Percentiles rank a stretch among this genome's conserved stretches.
Evolutionary conservation across 192 early-diverging fungal genomes (phyloP).

Genomic region (Ambispora gerdemannii): DNA sequence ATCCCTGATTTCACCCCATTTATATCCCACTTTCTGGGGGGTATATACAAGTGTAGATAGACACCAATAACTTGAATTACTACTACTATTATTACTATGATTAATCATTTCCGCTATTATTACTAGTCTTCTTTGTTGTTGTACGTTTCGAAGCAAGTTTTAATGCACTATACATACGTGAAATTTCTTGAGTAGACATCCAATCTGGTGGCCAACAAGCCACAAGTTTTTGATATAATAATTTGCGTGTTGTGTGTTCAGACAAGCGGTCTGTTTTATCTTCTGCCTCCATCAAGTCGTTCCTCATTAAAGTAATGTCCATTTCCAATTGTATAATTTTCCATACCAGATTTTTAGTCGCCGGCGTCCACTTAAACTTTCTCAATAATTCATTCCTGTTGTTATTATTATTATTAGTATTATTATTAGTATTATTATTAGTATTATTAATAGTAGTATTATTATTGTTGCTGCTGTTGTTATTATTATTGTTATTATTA

Average conservation of each 20-base stretch:
- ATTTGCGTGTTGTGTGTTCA: constrained; percentile 43
- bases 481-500: too few species aligned
- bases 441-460: too few species aligned
- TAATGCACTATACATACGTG: constrained; percentile 42
- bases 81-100: too few species aligned
- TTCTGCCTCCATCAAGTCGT: constrained; percentile 25
- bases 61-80: too few species aligned
- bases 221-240: constrained; percentile 49
- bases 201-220: constrained; percentile 43
- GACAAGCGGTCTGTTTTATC: constrained; percentile 11
- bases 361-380: constrained; percentile 35
- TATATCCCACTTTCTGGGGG: too few species aligned
- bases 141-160: neutral
- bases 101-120: too few species aligned
- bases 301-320: constrained; percentile 21
- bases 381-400: neutral
- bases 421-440: neutral
- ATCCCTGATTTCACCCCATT: too few species aligned
- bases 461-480: too few species aligned
- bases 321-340: constrained; percentile 34
- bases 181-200: constrained; percentile 55
- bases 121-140: neutral
- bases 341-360: constrained; percentile 30
- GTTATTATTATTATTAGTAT: neutral
- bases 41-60: too few species aligned